phyloP scores from a whole-genome alignment of 495 filamentous ascomycete species.

The Penicillium cosmopolitanum region DNA sequence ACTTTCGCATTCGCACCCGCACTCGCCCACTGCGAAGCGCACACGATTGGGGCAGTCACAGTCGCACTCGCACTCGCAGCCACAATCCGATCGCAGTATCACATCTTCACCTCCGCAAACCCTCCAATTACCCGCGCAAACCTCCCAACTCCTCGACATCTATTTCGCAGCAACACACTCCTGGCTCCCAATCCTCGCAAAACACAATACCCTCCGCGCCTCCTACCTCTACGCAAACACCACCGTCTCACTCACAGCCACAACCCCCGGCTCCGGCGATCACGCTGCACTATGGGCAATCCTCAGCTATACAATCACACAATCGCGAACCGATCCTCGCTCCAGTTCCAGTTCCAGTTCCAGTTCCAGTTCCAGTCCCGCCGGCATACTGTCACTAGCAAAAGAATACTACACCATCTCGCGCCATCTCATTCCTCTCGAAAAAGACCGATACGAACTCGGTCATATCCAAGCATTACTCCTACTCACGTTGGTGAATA shows the following conservation, averaged over 20 bases:
- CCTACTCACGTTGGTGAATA: slow-evolving; percentile 61
- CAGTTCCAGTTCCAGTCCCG: slow-evolving; percentile 9
- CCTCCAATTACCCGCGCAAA: slow-evolving; percentile 59
- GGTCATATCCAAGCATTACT: slow-evolving; percentile 69
- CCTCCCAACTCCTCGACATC: slow-evolving; percentile 67
- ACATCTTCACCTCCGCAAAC: not conserved
- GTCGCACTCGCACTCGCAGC: slow-evolving; percentile 15
- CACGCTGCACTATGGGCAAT: slow-evolving; percentile 69
- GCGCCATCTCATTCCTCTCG: slow-evolving; percentile 61
- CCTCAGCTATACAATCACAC: slow-evolving; percentile 57
- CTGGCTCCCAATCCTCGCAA: slow-evolving; percentile 74
- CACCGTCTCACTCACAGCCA: slow-evolving; percentile 44
- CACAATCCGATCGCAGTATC: not conserved
- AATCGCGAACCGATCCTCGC: slow-evolving; percentile 35
- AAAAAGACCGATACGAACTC: slow-evolving; percentile 58
- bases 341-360: slow-evolving; percentile 6
- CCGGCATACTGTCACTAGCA: slow-evolving; percentile 25
- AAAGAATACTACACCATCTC: slow-evolving; percentile 60
- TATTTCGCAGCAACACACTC: slow-evolving; percentile 74
- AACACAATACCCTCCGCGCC: slow-evolving; percentile 63
- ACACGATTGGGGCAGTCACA: slow-evolving; percentile 29
- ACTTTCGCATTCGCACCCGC: too few species aligned
- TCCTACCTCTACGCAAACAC: slow-evolving; percentile 56
- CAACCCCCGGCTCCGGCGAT: slow-evolving; percentile 52
- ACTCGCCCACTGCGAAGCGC: slow-evolving; percentile 37